Evolutionary conservation across 179 eudicot genomes (phyloP), one percentile per base, ranked within the genome.

Genomic region (Nepenthes alata): DNA sequence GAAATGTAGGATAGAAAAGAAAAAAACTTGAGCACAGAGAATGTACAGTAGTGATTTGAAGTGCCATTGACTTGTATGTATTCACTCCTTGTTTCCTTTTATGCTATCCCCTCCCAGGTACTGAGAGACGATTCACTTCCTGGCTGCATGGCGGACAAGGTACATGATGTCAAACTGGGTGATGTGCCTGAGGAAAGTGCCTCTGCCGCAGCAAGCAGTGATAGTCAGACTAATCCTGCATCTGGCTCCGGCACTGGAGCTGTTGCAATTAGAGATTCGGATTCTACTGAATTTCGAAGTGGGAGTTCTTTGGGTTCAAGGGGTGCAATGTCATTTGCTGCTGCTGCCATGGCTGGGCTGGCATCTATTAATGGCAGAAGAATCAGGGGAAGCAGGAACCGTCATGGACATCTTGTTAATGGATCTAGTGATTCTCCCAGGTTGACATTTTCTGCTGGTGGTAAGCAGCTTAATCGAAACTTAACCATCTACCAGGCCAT

Each of bases 281-380:
- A 79, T 53, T 75, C 88, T 13, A 60, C 77, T 2, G 97, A 90
- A 55, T 74, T 88, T 12, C 76, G 85, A 50, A 77, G 80, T 66
- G 96, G 85, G 35, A 70, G 77, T 47, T 74, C 88, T 59, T 82
- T 76, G 67, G 95, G 91, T 67, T 85, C 99, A 53, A 82, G 97
- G 74, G 96, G 96, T 75, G 88, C 96, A 60, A 85, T 94, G 97
- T 90, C 99, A 50, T 94, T 90, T 84, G 97, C 99, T 60, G 98
- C 98, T 59, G 95, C 99, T 64, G 96, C 99, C 52, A 94, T 94
- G 97, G 89, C 95, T 65, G 99, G 99, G 55, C 86, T 94, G 70
- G 80, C 91, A 53, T 82, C 99, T 39, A 76, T 78, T 35, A 94
- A 83, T 72, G 84, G 86, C 52, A 77, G 95, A 77, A 97, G 91